Conservation (phyloP, 768 basidiomycete species). For the Galerina sulciceps region DNA sequence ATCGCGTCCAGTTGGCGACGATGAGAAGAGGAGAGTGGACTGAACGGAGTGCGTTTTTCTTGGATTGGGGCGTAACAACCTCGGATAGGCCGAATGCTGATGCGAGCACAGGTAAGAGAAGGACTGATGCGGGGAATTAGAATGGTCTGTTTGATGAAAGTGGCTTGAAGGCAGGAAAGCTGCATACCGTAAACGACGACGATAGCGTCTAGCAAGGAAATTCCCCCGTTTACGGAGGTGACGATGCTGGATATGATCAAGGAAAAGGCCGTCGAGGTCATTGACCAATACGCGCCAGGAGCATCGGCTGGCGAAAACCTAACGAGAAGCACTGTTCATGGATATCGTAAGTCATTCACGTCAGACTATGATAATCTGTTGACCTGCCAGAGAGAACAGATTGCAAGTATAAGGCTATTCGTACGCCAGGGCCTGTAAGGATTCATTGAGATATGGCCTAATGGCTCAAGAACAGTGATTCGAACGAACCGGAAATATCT, state of each 20-base stretch:
- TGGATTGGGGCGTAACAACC: constrained; percentile 15
- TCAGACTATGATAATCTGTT: background rate
- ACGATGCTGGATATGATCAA: constrained; percentile 28
- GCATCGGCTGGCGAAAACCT: constrained; percentile 30
- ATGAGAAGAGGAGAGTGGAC: constrained; percentile 29
- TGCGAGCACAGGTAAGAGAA: constrained; percentile 26
- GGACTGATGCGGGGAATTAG: constrained; percentile 12
- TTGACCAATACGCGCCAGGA: constrained; percentile 31
- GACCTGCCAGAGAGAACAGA: constrained; percentile 26
- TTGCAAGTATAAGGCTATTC: constrained; percentile 27
- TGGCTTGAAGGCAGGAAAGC: background rate
- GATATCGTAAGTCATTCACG: background rate
- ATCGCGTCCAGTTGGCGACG: constrained; percentile 30
- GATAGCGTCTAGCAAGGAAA: constrained; percentile 28
- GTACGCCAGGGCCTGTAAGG: constrained; percentile 26
- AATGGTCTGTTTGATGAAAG: background rate
- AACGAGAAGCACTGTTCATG: constrained; percentile 24
- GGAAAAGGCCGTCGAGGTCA: constrained; percentile 30
- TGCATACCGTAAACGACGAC: constrained; percentile 27
- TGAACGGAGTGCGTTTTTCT: constrained; percentile 19
- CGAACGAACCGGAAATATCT: constrained; percentile 25
- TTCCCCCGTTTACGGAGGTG: constrained; percentile 18
- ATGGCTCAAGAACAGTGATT: too few relatives aligned
- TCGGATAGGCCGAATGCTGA: constrained; percentile 29
- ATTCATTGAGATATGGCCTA: background rate